These are phyloP conservation scores for Conticribra weissflogii DNA, from an alignment of 108 stramenopile species.

Conservation along the genomic window DNA sequence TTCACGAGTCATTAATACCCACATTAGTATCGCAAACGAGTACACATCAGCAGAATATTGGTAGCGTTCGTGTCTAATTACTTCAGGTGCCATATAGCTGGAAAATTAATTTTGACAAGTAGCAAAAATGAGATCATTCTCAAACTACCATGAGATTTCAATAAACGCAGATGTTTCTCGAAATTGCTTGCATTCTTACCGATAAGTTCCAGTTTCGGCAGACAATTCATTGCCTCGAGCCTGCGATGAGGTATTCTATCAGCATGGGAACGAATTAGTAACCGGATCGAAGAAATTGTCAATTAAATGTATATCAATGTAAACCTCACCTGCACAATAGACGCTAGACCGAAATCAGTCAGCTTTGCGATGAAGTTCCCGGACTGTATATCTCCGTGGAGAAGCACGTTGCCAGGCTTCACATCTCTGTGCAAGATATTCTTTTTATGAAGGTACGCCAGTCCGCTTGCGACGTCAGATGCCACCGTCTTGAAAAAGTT, in stretches of 20 bases:
- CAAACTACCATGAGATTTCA: too few species aligned
- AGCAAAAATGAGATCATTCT: too few species aligned
- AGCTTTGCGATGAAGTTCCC: constrained; percentile 67
- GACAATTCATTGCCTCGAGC: constrained; percentile 48
- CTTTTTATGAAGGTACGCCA: constrained; percentile 66
- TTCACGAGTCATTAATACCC: constrained; percentile 73
- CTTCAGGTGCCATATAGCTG: constrained; percentile 63
- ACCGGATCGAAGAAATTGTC: not conserved
- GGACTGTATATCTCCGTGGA: constrained; percentile 52
- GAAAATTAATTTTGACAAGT: too few species aligned
- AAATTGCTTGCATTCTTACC: too few species aligned
- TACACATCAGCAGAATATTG: constrained; percentile 71
- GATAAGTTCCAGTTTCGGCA: constrained; percentile 80
- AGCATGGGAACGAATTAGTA: too few species aligned
- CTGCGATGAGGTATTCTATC: constrained; percentile 11
- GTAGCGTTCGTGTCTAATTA: constrained; percentile 73
- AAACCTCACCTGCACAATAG: constrained; percentile 14
- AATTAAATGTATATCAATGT: not conserved
- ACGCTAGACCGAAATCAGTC: constrained; percentile 76
- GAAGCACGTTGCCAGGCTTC: constrained; percentile 65
- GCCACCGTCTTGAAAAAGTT: constrained; percentile 68
- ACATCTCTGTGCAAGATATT: constrained; percentile 67
- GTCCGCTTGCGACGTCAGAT: constrained; percentile 57
- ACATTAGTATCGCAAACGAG: constrained; percentile 67
- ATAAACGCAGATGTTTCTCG: too few species aligned